Percentiles rank a stretch among this genome's conserved stretches.
Conservation (phyloP, 2,329 filamentous ascomycete genomes). For the Cryphonectria nitschkei region DNA sequence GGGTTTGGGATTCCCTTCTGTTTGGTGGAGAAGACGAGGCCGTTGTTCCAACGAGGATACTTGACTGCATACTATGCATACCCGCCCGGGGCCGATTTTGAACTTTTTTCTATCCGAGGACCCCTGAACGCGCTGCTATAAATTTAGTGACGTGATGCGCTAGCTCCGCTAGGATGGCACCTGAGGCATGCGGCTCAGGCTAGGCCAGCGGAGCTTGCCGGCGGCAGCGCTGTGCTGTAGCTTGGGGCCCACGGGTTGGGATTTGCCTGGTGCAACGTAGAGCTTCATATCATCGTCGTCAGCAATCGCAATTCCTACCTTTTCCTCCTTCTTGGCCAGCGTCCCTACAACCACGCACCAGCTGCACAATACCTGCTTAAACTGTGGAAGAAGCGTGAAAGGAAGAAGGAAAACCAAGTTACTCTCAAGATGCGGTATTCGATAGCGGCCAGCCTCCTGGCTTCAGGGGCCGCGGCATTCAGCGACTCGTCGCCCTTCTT, state of each 20-base stretch:
- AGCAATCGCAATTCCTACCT: background rate
- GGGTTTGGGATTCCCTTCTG: no score
- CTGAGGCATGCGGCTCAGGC: constrained; percentile 14
- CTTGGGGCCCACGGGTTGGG: constrained; percentile 3
- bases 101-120: constrained; percentile 16
- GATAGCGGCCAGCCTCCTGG: constrained; percentile 54
- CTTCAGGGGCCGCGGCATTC: constrained; percentile 70
- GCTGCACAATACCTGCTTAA: background rate
- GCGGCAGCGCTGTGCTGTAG: constrained; percentile 19
- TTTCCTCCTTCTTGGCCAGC: background rate
- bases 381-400: background rate
- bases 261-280: constrained; percentile 12
- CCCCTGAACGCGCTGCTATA: constrained; percentile 29
- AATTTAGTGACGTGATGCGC: constrained; percentile 28
- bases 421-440: constrained; percentile 57
- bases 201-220: constrained; percentile 24
- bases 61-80: background rate
- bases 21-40: background rate
- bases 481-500: constrained; percentile 88
- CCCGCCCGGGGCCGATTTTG: constrained; percentile 15
- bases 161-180: constrained; percentile 17
- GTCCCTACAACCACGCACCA: background rate
- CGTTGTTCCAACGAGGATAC: background rate
- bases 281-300: constrained; percentile 24
- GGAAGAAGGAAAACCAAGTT: background rate